Base-by-base conservation (phyloP, 2,329 filamentous ascomycete genomes). In the Curvularia verruculosa region DNA sequence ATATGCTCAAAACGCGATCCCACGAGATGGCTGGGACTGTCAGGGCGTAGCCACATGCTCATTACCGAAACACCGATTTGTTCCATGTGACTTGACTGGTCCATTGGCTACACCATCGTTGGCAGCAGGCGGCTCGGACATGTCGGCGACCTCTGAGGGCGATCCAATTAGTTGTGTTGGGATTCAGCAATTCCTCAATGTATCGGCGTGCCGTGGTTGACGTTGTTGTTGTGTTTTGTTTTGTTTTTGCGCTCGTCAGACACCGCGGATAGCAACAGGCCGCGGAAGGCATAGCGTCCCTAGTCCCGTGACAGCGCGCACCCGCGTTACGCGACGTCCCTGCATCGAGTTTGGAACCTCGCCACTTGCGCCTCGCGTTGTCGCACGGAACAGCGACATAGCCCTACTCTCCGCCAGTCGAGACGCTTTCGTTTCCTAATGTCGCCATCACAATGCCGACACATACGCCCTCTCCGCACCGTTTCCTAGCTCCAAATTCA, bases 381-480 rank as follows among this genome's bases (percentile, higher is more conserved):
- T 49, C 13, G 19, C 34, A 19, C 45, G 44, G 24, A 8, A 26
- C 52, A 31, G 23, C 28, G 29, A 52, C 21, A 36, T 24, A n/a
- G 12, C 21, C 6, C 40, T 40, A 19, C 40, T 24, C n/a, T n/a
- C 5, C 26, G 15, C 44, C 36, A 39, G 18, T 34, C 39, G 21
- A 37, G 29, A 31, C 24, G 21, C 19, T 18, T 10, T 5, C 13
- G 13, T 24, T 12, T 37, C 13, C 39, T 31, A 34, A 63, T 61
- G 58, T 46, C 24, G 37, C 26, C 18, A 41, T 29, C 36, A 58
- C 36, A 21, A 74, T 74, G 71, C 65, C 71, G 8, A 52, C 59
- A 19, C 56, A 71, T 34, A 69, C 66, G 10, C 72, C 71, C 52
- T 74, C 71, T 54, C 71, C 72, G 52, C 71, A 73, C 63, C 70